Evolutionary conservation across 306 rosid species (phyloP).

Genomic region (Dalbergia oliveri): DNA sequence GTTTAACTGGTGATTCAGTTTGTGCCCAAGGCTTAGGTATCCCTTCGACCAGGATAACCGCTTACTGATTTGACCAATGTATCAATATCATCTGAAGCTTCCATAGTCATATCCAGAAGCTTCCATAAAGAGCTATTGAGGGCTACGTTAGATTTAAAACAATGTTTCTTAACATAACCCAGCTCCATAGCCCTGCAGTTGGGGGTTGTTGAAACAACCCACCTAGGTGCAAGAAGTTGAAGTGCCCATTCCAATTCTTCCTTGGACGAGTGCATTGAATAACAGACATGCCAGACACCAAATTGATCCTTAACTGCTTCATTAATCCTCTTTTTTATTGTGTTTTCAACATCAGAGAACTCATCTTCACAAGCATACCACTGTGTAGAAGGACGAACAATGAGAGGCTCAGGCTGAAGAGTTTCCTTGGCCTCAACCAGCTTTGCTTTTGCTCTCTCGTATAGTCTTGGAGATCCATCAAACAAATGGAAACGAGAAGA

Average conservation of each 20-base stretch:
- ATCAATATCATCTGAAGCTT: conserved; percentile 46
- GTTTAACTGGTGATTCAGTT: conserved; percentile 55
- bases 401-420: conserved; percentile 67
- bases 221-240: conserved; percentile 78
- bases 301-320: conserved; percentile 76
- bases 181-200: conserved; percentile 82
- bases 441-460: conserved; percentile 65
- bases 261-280: conserved; percentile 81
- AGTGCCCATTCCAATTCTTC: conserved; percentile 90
- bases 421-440: conserved; percentile 62
- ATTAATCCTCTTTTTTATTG: conserved; percentile 58
- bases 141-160: conserved; percentile 53
- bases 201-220: conserved; percentile 93
- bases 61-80: conserved; percentile 42
- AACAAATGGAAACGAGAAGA: conserved; percentile 74
- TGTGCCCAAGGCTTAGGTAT: conserved; percentile 43
- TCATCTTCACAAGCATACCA: conserved; percentile 79
- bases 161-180: conserved; percentile 69
- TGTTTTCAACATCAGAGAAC: conserved; percentile 49
- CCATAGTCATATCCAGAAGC: conserved; percentile 66
- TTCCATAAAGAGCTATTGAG: conserved; percentile 59
- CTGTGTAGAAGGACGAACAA: conserved; percentile 81
- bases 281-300: conserved; percentile 94
- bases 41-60: conserved; percentile 53
- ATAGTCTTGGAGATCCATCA: conserved; percentile 71